These are phyloP conservation scores for Aspergillus sp. DNA, from an alignment of 2,329 filamentous ascomycete genomes.

Conservation along the genomic window DNA sequence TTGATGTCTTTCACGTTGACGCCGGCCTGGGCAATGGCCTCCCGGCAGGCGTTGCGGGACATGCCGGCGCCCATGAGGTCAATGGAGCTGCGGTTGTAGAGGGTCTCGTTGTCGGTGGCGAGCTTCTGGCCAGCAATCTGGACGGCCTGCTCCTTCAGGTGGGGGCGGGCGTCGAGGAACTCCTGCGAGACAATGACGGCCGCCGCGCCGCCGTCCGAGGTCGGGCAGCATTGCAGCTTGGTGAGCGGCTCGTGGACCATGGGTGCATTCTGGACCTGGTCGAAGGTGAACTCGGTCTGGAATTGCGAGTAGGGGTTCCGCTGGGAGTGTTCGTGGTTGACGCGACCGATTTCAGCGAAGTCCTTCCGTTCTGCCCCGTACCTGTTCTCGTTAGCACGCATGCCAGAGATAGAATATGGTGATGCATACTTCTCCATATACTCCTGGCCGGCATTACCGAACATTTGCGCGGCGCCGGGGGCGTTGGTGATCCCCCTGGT, in stretches of 20 bases:
- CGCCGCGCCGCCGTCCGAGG: conserved; percentile 83
- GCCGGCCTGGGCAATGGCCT: conserved; percentile 62
- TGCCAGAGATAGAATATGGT: background rate
- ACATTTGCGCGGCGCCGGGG: conserved; percentile 82
- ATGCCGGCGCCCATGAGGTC: conserved; percentile 86
- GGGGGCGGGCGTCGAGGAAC: conserved; percentile 76
- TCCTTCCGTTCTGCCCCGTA: conserved; percentile 75
- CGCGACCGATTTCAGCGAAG: conserved; percentile 86
- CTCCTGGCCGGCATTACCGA: conserved; percentile 85
- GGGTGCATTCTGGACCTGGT: conserved; percentile 66
- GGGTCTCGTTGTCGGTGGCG: conserved; percentile 68
- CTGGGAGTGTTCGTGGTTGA: conserved; percentile 88
- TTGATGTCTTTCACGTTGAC: conserved; percentile 58
- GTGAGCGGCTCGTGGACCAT: conserved; percentile 82
- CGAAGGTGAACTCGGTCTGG: conserved; percentile 77
- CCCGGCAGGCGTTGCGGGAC: conserved; percentile 59
- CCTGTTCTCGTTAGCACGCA: conserved; percentile 33
- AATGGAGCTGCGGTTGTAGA: conserved; percentile 74
- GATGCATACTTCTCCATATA: conserved; percentile 77
- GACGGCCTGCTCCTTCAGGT: conserved; percentile 73
- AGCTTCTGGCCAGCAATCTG: conserved; percentile 80
- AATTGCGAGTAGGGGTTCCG: conserved; percentile 98
- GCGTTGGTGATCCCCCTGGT: conserved; percentile 74
- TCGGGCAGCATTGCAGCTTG: conserved; percentile 97
- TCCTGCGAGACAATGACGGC: conserved; percentile 79